These are phyloP conservation scores for Taxawa tesnikishii DNA, from an alignment of 2,329 filamentous ascomycete species.

Conservation along the genomic window DNA sequence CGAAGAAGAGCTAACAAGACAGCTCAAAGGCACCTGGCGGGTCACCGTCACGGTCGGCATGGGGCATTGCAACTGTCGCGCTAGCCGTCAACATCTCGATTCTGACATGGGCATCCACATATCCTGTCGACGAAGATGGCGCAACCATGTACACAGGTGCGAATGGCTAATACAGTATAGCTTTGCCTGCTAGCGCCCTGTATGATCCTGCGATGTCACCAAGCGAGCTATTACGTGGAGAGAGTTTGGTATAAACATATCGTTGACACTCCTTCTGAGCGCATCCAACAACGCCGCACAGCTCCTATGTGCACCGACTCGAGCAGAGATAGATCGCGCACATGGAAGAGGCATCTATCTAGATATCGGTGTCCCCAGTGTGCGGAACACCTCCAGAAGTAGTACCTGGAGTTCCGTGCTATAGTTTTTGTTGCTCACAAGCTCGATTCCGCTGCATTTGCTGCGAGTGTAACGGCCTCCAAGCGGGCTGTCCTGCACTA, in stretches of 20 bases:
- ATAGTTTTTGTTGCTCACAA: conserved; percentile 16
- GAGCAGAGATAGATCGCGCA: conserved; percentile 35
- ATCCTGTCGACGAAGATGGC: no score
- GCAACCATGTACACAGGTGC: no score
- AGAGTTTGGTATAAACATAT: conserved; percentile 35
- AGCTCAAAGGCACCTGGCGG: no score
- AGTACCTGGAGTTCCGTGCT: conserved; percentile 10
- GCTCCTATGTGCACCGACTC: conserved; percentile 35
- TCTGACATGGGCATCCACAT: no score
- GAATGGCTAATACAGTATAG: no score
- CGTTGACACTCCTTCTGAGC: conserved; percentile 32
- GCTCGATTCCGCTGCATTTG: conserved; percentile 24
- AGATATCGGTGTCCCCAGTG: conserved; percentile 32
- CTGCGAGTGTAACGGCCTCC: conserved; percentile 13
- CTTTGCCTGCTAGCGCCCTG: no score
- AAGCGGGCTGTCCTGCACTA: not conserved
- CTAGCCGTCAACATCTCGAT: no score
- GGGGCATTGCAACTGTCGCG: no score
- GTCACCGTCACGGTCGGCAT: no score
- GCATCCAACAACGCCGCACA: conserved; percentile 43
- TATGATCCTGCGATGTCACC: no score
- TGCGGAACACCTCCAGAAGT: conserved; percentile 23
- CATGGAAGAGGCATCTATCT: conserved; percentile 30
- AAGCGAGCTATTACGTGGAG: no score
- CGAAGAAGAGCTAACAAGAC: no score